Base-by-base conservation (phyloP, 352 stramenopile species). In the Globisporangium spiculum region DNA sequence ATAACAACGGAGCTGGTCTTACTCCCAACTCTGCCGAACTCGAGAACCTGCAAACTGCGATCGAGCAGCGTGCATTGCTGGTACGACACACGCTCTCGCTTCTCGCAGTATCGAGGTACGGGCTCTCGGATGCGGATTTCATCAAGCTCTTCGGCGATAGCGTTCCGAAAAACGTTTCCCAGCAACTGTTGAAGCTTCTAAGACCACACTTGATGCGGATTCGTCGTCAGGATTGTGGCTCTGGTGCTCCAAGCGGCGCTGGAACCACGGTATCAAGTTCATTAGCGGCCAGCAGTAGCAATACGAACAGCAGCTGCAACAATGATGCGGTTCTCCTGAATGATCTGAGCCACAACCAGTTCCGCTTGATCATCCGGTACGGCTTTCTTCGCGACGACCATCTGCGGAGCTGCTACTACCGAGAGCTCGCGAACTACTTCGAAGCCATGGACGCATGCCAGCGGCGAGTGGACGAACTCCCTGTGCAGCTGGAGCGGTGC, bases 401-500 rank as follows among this genome's bases (percentile, higher is more conserved):
- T 20, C 52, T 95, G 60, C 84, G 83, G 10, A 64, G 54, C 44
- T 86, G 81, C 57, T 95, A 95, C 68, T 93, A 89, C 72, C 81
- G 83, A 24, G 82, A 90, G 36, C 75, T 95, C 24, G 88, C 88
- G 3, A 78, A 76, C 22, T 89, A 92, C 68, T 95, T 93, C 72
- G 79, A 90, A 58, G 74, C 74, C 9, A 81, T 93, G 66, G 80
- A 84, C 2, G 78, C 83, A 32, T 92, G 76, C 3, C 88, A 95
- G 54, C 84, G 84, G 0, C 84, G 86, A n/a, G 69, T 95, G 14
- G 84, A 94, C 60, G 88, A 93, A 65, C 71, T 95, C 9, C 88
- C 88, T 0, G 83, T 95, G 64, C 88, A 95, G 44, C 65, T 94
- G 36, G 88, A 93, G 71, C 81, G 88, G 8, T 95, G 88, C 22